Evolutionary conservation across 257 asterid genomes (phyloP).

Genomic region (Knoxia roxburghii): DNA sequence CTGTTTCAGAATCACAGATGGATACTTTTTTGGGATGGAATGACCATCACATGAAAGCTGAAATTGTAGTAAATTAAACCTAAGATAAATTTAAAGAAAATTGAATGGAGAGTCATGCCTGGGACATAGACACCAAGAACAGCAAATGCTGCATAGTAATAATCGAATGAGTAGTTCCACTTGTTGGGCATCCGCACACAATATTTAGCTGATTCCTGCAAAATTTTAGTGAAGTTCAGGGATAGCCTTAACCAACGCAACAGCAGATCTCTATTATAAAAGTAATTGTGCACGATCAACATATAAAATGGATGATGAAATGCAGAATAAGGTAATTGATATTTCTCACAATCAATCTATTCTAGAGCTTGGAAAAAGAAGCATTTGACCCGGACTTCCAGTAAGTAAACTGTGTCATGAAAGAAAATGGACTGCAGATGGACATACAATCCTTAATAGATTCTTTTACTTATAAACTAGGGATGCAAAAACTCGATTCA

Average conservation of each 20-base stretch:
- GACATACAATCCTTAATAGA: not conserved
- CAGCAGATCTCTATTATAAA: too few relatives aligned
- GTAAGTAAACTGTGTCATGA: not conserved
- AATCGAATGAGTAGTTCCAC: slow-evolving; percentile 77
- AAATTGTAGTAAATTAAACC: too few relatives aligned
- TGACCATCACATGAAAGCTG: too few relatives aligned
- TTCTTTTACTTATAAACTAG: not conserved
- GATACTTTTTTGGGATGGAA: too few relatives aligned
- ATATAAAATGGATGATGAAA: not conserved
- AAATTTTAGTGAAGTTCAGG: not conserved
- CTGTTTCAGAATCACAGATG: too few relatives aligned
- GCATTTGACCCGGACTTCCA: not conserved
- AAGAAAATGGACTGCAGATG: too few relatives aligned
- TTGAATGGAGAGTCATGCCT: slow-evolving; percentile 19
- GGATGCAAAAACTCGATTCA: too few relatives aligned
- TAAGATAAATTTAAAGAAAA: not conserved
- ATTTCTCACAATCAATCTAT: not conserved
- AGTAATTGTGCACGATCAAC: not conserved
- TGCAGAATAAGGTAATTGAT: not conserved
- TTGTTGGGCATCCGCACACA: slow-evolving; percentile 75
- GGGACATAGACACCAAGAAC: slow-evolving; percentile 71
- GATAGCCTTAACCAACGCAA: not conserved
- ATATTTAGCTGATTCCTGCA: slow-evolving; percentile 52
- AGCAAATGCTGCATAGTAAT: slow-evolving; percentile 50
- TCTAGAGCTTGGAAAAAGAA: not conserved